Conservation (phyloP, 192 early-diverging fungal genomes). For the Coemansia sp. region DNA sequence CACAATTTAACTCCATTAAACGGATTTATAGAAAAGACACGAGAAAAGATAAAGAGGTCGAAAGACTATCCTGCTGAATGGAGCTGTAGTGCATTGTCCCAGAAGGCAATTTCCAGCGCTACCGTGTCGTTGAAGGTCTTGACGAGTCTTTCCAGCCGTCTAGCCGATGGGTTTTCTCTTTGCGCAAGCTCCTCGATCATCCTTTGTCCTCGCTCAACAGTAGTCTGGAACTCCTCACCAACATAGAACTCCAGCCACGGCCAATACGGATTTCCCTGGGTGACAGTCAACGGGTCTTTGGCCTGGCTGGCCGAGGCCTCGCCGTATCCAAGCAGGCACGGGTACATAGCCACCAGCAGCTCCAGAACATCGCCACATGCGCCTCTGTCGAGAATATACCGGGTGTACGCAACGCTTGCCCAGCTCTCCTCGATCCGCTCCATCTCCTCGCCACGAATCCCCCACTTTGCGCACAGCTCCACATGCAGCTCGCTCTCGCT, state of each 20-base stretch:
- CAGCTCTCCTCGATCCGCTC: constrained; percentile 68
- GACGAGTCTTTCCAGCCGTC: constrained; percentile 62
- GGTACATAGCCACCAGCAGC: constrained; percentile 77
- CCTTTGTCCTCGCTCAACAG: constrained; percentile 60
- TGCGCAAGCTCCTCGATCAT: constrained; percentile 32
- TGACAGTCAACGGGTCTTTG: constrained; percentile 66
- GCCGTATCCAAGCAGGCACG: constrained; percentile 83
- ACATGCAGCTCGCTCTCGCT: constrained; percentile 70
- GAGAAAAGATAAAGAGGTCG: not conserved
- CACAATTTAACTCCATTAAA: too few species aligned
- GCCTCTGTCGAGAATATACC: constrained; percentile 78
- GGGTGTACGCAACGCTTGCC: constrained; percentile 80
- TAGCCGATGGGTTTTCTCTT: constrained; percentile 40
- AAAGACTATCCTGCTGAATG: not conserved
- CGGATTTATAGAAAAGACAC: too few species aligned
- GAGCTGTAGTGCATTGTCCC: constrained; percentile 55
- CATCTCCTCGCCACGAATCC: constrained; percentile 69
- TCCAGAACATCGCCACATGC: constrained; percentile 72
- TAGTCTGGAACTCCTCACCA: constrained; percentile 65
- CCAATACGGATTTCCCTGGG: constrained; percentile 79
- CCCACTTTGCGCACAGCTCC: constrained; percentile 72
- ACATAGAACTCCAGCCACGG: constrained; percentile 77
- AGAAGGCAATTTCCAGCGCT: constrained; percentile 73
- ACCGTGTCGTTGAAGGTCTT: constrained; percentile 71
- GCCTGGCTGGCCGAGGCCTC: constrained; percentile 67